A percentile compares a stretch with the other conserved stretches of the same genome.
phyloP scores from a whole-genome alignment of 352 stramenopile genomes.

The Pythium brassicae region DNA sequence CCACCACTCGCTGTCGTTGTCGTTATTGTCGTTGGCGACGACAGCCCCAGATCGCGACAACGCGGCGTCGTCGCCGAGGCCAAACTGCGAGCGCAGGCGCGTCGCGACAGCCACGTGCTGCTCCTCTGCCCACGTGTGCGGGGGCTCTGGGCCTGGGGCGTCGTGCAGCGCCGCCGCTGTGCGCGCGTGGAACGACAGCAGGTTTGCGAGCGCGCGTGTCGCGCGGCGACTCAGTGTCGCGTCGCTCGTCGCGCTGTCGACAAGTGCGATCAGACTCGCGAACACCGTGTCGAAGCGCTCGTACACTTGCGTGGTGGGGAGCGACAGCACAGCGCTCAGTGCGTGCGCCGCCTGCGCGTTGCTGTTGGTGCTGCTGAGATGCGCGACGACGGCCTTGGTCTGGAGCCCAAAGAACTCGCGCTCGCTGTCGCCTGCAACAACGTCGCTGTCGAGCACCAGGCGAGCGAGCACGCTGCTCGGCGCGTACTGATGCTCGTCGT shows the following conservation, averaged over 20 bases:
- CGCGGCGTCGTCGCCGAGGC: constrained; percentile 8
- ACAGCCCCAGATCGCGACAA: no score
- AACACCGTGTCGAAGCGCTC: constrained; percentile 22
- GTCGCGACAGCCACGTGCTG: constrained; percentile 25
- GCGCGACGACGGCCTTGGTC: constrained; percentile 45
- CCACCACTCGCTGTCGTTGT: constrained; percentile 23
- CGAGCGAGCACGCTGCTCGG: constrained; percentile 37
- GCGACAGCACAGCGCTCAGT: constrained; percentile 18
- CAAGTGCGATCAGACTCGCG: neutral
- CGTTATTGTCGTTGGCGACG: neutral
- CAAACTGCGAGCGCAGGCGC: constrained; percentile 38
- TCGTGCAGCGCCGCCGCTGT: neutral
- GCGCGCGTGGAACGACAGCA: constrained; percentile 24
- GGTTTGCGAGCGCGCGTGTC: constrained; percentile 35
- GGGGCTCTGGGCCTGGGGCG: neutral
- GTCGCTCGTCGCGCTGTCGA: neutral
- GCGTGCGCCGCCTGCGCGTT: constrained; percentile 1
- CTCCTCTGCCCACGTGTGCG: constrained; percentile 32
- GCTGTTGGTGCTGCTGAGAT: constrained; percentile 11
- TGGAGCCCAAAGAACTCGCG: constrained; percentile 40
- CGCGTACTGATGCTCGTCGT: constrained; percentile 26
- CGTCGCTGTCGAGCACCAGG: constrained; percentile 7
- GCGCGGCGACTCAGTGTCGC: constrained; percentile 18
- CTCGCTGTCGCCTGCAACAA: constrained; percentile 2
- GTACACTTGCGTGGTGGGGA: constrained; percentile 22